phyloP scores from a whole-genome alignment of 805 yeast genomes.

The Saccharomycodes ludwigii region DNA sequence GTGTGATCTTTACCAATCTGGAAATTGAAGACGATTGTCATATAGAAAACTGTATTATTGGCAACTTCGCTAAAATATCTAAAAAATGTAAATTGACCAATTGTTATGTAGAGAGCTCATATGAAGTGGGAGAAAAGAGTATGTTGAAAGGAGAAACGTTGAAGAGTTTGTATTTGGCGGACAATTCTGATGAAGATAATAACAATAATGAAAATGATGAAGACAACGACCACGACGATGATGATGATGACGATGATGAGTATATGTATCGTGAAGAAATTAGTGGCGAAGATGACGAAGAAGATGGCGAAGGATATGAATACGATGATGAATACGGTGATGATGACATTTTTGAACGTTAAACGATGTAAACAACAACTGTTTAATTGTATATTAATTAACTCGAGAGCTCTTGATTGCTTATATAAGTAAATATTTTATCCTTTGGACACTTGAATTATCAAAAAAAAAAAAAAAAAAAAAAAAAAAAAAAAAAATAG shows the following conservation, averaged over 20 bases:
- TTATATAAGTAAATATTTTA: too few species aligned
- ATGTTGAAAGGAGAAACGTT: conserved; percentile 48
- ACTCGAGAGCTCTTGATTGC: conserved; percentile 1
- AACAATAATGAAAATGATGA: conserved; percentile 9
- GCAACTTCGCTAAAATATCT: conserved; percentile 51
- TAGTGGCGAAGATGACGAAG: conserved; percentile 21
- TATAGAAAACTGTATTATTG: conserved; percentile 78
- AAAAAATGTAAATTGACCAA: conserved; percentile 55
- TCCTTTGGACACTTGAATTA: too few species aligned
- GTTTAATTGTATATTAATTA: background rate
- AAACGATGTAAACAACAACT: conserved; percentile 2
- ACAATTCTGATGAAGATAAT: conserved; percentile 19
- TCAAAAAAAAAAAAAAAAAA: background rate
- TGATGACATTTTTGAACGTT: conserved; percentile 43
- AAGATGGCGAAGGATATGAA: conserved; percentile 17
- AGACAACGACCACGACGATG: conserved; percentile 2
- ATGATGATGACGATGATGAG: conserved; percentile 5
- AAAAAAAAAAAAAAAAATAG: background rate
- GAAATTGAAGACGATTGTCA: conserved; percentile 63
- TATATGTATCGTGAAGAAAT: conserved; percentile 7
- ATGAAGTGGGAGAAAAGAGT: conserved; percentile 46
- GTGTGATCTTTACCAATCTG: conserved; percentile 62
- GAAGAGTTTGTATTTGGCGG: conserved; percentile 22
- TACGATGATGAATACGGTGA: conserved; percentile 30
- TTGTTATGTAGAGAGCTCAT: conserved; percentile 79